Evolutionary conservation across 441 rosid species (phyloP).

Genomic region (Erysimum pusillum): DNA sequence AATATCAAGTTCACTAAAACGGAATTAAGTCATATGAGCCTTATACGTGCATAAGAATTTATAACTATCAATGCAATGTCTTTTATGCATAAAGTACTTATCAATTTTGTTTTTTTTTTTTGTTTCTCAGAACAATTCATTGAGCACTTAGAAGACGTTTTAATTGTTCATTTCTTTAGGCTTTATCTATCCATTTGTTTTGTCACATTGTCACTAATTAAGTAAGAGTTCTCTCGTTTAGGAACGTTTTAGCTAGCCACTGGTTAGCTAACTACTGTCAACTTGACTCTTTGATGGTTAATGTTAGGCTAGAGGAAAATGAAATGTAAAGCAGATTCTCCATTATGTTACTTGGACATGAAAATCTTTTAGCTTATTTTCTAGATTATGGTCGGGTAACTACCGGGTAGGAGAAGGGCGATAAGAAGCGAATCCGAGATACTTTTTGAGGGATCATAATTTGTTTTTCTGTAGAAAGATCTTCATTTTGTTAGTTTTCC

Average conservation of each 20-base stretch:
- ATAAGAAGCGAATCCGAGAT: constrained; percentile 17
- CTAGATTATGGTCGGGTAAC: background rate
- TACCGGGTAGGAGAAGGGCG: background rate
- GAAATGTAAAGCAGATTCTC: constrained; percentile 9
- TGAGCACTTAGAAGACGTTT: background rate
- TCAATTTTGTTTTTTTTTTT: no score
- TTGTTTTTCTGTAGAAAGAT: background rate
- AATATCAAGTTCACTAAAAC: background rate
- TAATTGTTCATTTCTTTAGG: background rate
- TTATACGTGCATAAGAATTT: background rate
- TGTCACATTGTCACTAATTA: background rate
- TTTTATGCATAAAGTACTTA: no score
- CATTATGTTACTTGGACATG: constrained; percentile 15
- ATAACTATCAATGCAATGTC: no score
- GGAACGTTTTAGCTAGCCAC: background rate
- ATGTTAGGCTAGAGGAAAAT: background rate
- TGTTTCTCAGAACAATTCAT: background rate
- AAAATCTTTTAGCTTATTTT: constrained; percentile 5
- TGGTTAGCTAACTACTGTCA: background rate
- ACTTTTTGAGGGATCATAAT: background rate
- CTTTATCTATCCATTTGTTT: background rate
- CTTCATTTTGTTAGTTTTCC: constrained; percentile 5
- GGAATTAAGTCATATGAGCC: background rate
- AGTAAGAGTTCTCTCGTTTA: background rate
- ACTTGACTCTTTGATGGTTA: background rate